These are phyloP conservation scores for Yamadazyma oceani DNA, from an alignment of 1,139 yeast genomes.

Conservation along the genomic window DNA sequence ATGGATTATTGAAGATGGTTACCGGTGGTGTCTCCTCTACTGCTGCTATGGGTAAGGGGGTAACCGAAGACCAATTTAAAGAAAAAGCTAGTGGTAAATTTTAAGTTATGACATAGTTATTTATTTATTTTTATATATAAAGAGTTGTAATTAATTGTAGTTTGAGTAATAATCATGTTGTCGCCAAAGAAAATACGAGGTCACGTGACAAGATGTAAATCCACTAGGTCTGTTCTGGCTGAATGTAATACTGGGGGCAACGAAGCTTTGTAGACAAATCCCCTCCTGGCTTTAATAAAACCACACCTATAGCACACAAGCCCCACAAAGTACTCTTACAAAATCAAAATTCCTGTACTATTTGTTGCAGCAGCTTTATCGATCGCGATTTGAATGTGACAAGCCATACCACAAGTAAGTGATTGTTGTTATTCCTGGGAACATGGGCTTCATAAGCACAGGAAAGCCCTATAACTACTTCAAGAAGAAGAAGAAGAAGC, in stretches of 20 bases:
- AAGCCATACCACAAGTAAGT: background rate
- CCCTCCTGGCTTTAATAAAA: too few species aligned
- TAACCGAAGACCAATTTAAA: constrained; percentile 94
- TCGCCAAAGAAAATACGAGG: too few species aligned
- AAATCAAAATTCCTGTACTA: too few species aligned
- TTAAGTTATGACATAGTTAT: constrained; percentile 4
- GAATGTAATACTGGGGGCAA: too few species aligned
- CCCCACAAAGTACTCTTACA: too few species aligned
- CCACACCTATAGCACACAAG: too few species aligned
- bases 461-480: constrained; percentile 18
- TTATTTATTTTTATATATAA: background rate
- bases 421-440: background rate
- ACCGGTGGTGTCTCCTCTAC: constrained; percentile 96
- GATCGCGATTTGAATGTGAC: too few species aligned
- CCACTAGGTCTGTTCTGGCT: too few species aligned
- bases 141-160: background rate
- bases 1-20: constrained; percentile 82
- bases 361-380: too few species aligned
- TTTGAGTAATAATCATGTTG: too few species aligned
- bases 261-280: too few species aligned
- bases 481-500: background rate
- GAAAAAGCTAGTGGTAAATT: constrained; percentile 22
- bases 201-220: too few species aligned
- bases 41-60: constrained; percentile 99
- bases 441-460: constrained; percentile 34